Evolutionary conservation across 1,284 basidiomycete genomes (phyloP), one percentile per base, ranked within the genome.

Genomic region (Blastosporella zonata): DNA sequence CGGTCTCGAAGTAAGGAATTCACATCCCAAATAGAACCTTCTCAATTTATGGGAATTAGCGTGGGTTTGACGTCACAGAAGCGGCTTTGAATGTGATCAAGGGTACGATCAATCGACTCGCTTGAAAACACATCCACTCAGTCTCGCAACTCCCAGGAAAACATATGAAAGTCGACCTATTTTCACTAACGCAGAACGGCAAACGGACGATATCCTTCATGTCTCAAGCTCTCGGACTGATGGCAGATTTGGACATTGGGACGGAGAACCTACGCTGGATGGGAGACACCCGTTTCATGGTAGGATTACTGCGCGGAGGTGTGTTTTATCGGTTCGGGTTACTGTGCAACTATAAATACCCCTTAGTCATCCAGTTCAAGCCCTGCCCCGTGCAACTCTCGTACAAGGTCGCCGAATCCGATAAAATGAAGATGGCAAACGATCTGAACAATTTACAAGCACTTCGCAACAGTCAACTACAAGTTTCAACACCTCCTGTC

Each of bases 201-300:
- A 80, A 76, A 54, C 72, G 77, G n/a, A 76, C 77, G n/a, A 81
- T 93, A 60, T 91, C 90, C 7, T 97, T 94, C 75, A 84, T 98
- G 73, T 86, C 90, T 0, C 87, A 92, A 65, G 82, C 90, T 0
- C 67, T 94, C 15, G 96, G 96, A 0, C 74, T 99, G 27, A 91
- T 97, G 83, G 93, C 95, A 7, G 94, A 98, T 59, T 60, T 95
- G 22, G 93, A 96, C 65, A 67, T 91, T 38, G 87, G 91, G 13
- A 97, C 94, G 0, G 94, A 97, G 51, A 71, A 90, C 59, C 66
- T 95, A 38, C 81, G 96, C 2, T 97, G 92, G 84, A 85, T 99
- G 80, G 96, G 96, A n/a, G 90, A 93, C 63, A 74, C 80, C 6
- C 84, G 96, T 1, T 99, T 98, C 68, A 63, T 90, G n/a, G 73